Conservation (phyloP, 2,329 filamentous ascomycete genomes). For the Fusarium sp. region DNA sequence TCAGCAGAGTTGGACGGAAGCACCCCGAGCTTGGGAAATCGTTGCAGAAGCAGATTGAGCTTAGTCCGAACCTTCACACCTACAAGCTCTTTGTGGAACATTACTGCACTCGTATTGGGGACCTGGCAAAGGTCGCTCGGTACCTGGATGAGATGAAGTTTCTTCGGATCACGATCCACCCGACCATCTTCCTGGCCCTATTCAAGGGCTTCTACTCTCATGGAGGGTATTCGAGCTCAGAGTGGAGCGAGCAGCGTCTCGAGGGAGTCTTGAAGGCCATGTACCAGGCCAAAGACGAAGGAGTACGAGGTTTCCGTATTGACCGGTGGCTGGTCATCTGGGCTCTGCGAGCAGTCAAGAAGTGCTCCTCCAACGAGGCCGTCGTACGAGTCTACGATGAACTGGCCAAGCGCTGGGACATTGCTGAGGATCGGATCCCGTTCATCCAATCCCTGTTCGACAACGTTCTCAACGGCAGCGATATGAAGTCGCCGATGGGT, state of each 20-base stretch:
- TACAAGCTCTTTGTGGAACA: constrained; percentile 82
- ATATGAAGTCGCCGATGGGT: constrained; percentile 43
- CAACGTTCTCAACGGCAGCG: constrained; percentile 50
- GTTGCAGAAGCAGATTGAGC: constrained; percentile 68
- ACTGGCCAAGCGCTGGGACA: constrained; percentile 58
- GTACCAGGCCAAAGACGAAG: constrained; percentile 60
- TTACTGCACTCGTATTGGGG: constrained; percentile 71
- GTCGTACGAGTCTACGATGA: constrained; percentile 63
- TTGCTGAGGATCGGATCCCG: constrained; percentile 51
- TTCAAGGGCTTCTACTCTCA: constrained; percentile 83
- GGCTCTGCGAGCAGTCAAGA: constrained; percentile 69
- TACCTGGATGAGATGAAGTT: constrained; percentile 82
- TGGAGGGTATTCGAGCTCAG: constrained; percentile 67
- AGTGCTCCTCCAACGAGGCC: constrained; percentile 60
- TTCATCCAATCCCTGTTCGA: constrained; percentile 59
- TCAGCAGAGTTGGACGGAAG: constrained; percentile 61
- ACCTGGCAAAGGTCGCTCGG: constrained; percentile 73
- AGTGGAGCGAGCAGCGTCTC: constrained; percentile 77
- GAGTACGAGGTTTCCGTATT: constrained; percentile 58
- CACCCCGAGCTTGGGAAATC: constrained; percentile 61
- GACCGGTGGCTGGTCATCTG: constrained; percentile 68
- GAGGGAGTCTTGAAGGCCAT: constrained; percentile 72
- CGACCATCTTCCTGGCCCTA: constrained; percentile 78
- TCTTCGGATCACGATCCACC: constrained; percentile 72
- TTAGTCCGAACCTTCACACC: constrained; percentile 78